Conservation (phyloP, 768 basidiomycete genomes). For the Boletus tylopilopsis region DNA sequence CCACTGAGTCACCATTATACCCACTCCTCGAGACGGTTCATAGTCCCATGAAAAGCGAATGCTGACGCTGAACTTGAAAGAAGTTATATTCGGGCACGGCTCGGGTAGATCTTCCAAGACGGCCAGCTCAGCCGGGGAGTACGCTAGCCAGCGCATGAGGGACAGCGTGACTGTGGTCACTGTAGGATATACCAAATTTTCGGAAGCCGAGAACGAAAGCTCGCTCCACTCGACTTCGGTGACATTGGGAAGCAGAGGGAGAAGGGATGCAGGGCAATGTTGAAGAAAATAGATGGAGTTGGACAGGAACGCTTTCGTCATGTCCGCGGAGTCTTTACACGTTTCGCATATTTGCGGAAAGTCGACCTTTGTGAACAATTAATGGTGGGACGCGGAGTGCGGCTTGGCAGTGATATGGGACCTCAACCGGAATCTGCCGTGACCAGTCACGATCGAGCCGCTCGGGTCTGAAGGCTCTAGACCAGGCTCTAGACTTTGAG, state of each 20-base stretch:
- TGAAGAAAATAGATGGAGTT: slow-evolving; percentile 8
- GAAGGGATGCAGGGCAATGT: slow-evolving; percentile 5
- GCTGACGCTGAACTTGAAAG: slow-evolving; percentile 13
- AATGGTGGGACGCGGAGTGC: background rate
- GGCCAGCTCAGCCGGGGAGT: slow-evolving; percentile 9
- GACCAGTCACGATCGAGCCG: too few species aligned
- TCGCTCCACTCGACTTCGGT: slow-evolving; percentile 16
- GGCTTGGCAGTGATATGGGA: background rate
- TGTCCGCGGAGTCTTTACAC: slow-evolving; percentile 15
- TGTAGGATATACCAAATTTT: slow-evolving; percentile 6
- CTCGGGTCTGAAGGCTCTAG: too few species aligned
- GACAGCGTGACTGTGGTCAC: slow-evolving; percentile 13
- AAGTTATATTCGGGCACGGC: slow-evolving; percentile 20
- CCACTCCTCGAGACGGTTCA: slow-evolving; percentile 9
- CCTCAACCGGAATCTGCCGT: too few species aligned
- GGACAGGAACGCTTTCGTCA: background rate
- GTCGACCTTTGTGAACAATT: slow-evolving; percentile 4
- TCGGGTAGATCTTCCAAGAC: slow-evolving; percentile 13
- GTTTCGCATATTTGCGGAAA: slow-evolving; percentile 22
- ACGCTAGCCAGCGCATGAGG: slow-evolving; percentile 11
- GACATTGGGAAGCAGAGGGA: slow-evolving; percentile 24
- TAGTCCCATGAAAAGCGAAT: slow-evolving; percentile 8
- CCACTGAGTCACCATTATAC: slow-evolving; percentile 17
- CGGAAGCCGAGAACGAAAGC: background rate
- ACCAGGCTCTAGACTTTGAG: too few species aligned